phyloP scores from a whole-genome alignment of 805 yeast species.

The Saturnispora diversa region DNA sequence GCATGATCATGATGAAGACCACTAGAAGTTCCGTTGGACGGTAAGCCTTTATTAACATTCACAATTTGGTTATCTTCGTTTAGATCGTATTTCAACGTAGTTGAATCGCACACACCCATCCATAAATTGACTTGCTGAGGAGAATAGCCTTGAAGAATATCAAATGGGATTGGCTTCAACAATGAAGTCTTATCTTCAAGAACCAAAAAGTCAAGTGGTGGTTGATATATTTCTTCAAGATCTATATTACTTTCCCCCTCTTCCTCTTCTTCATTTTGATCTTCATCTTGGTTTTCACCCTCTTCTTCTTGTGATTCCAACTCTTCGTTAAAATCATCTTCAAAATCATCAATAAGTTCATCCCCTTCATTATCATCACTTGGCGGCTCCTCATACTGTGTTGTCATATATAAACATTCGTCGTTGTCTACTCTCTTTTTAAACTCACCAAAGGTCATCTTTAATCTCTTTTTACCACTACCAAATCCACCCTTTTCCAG shows the following conservation, averaged over 20 bases:
- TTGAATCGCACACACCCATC: slow-evolving; percentile 40
- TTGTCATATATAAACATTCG: slow-evolving; percentile 49
- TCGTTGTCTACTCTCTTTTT: slow-evolving; percentile 34
- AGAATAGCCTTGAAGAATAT: slow-evolving; percentile 26
- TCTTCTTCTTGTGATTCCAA: slow-evolving; percentile 15
- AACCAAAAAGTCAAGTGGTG: slow-evolving; percentile 45
- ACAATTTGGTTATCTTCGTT: neutral
- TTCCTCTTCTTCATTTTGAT: slow-evolving; percentile 21
- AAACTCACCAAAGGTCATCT: slow-evolving; percentile 44
- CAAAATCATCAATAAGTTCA: slow-evolving; percentile 20
- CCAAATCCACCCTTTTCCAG: slow-evolving; percentile 60
- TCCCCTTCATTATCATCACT: slow-evolving; percentile 29
- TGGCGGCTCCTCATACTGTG: slow-evolving; percentile 53
- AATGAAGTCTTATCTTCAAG: slow-evolving; percentile 26
- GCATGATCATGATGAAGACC: slow-evolving; percentile 80
- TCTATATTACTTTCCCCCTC: slow-evolving; percentile 21
- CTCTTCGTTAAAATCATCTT: slow-evolving; percentile 22
- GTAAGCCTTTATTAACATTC: slow-evolving; percentile 18
- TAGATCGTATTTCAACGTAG: slow-evolving; percentile 23
- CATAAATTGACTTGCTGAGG: slow-evolving; percentile 72
- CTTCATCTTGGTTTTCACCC: slow-evolving; percentile 18
- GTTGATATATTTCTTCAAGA: slow-evolving; percentile 12
- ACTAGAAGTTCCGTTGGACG: slow-evolving; percentile 50
- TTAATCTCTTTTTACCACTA: slow-evolving; percentile 46
- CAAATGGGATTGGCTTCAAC: slow-evolving; percentile 26